phyloP scores from a whole-genome alignment of 2,329 filamentous ascomycete genomes.

The Trichoderma harzianum region DNA sequence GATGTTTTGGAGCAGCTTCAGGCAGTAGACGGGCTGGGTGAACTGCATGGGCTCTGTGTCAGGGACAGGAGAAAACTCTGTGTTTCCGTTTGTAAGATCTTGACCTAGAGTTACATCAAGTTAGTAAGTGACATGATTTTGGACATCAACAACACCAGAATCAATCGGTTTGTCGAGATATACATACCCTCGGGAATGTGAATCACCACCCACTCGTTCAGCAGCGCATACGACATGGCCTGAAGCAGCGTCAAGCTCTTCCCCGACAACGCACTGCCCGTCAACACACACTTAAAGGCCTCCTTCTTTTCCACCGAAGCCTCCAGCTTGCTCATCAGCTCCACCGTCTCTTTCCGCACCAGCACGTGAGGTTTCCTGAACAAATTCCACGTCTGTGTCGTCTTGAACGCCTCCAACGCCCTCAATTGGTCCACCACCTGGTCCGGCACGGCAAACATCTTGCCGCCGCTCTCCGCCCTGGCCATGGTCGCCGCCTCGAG shows the following conservation, averaged over 20 bases:
- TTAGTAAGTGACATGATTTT: too few species aligned
- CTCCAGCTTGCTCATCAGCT: slow-evolving; percentile 63
- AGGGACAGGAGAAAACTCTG: slow-evolving; percentile 71
- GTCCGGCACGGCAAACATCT: slow-evolving; percentile 67
- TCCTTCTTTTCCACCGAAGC: slow-evolving; percentile 50
- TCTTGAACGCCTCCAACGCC: slow-evolving; percentile 85
- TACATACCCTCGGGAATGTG: slow-evolving; percentile 80
- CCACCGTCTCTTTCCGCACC: slow-evolving; percentile 72
- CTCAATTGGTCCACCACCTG: slow-evolving; percentile 74
- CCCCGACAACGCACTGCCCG: slow-evolving; percentile 70
- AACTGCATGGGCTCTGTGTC: slow-evolving; percentile 60
- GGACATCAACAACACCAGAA: background rate
- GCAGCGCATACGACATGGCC: slow-evolving; percentile 73
- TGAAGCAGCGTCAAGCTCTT: slow-evolving; percentile 88
- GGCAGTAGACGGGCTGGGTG: slow-evolving; percentile 73
- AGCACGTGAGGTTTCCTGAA: slow-evolving; percentile 80
- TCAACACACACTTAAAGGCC: slow-evolving; percentile 63
- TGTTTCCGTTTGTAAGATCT: slow-evolving; percentile 76
- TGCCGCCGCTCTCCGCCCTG: slow-evolving; percentile 55
- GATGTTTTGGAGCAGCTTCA: slow-evolving; percentile 71
- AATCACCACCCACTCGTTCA: slow-evolving; percentile 85
- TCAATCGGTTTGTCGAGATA: background rate
- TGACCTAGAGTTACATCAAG: slow-evolving; percentile 47
- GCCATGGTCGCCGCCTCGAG: slow-evolving; percentile 55
- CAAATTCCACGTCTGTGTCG: slow-evolving; percentile 80